Evolutionary conservation across 2,329 filamentous ascomycete genomes (phyloP).

Genomic region (Cladosporium sp.): DNA sequence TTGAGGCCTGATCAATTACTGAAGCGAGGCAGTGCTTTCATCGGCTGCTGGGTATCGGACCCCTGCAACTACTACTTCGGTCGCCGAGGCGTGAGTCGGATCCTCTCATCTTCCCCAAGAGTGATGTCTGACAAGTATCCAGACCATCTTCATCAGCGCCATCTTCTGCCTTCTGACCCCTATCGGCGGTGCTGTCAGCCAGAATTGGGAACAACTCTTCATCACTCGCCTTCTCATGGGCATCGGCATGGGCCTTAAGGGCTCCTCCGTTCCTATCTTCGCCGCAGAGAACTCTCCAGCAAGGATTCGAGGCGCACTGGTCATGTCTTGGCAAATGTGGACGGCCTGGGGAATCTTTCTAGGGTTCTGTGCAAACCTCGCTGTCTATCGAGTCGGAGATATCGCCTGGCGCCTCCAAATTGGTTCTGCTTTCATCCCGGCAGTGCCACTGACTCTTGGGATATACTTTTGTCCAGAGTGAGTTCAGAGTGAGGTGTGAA

Average conservation of each 20-base stretch:
- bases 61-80: constrained; percentile 37
- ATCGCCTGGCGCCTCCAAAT: constrained; percentile 42
- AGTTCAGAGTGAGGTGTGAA: not conserved
- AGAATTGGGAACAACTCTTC: constrained; percentile 40
- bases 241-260: constrained; percentile 42
- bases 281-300: constrained; percentile 52
- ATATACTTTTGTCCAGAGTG: constrained; percentile 37
- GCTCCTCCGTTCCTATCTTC: constrained; percentile 42
- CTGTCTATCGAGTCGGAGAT: constrained; percentile 33
- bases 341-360: constrained; percentile 44
- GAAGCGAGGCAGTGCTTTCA: constrained; percentile 13
- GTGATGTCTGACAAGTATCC: not conserved
- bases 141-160: constrained; percentile 34
- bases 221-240: constrained; percentile 34
- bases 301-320: constrained; percentile 49
- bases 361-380: constrained; percentile 38
- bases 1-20: not conserved
- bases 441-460: constrained; percentile 39
- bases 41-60: constrained; percentile 34
- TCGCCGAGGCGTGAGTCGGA: constrained; percentile 24
- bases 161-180: constrained; percentile 60
- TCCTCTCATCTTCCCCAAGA: no score
- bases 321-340: constrained; percentile 50
- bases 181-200: constrained; percentile 58
- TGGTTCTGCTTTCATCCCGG: constrained; percentile 43